Evolutionary conservation across 192 early-diverging fungal genomes (phyloP).

Genomic region (Thamnidium elegans): DNA sequence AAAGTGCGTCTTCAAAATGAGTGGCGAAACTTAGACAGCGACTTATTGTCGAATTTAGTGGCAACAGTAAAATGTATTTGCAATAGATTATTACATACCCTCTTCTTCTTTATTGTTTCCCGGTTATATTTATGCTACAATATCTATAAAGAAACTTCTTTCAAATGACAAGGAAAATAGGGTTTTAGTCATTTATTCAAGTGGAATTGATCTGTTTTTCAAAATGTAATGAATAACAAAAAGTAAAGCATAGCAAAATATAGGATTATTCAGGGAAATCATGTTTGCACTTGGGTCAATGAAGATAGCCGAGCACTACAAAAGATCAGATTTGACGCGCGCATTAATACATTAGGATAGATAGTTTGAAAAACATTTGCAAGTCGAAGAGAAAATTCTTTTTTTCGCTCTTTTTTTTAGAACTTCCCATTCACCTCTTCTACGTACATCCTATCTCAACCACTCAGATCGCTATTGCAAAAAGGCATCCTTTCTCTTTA

Average conservation of each 20-base stretch:
- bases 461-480: too few species aligned
- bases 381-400: too few species aligned
- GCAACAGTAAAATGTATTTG: constrained; percentile 13
- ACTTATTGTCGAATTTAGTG: too few species aligned
- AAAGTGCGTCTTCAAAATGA: too few species aligned
- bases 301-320: neutral
- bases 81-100: constrained; percentile 1
- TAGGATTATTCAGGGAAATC: neutral
- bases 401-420: too few species aligned
- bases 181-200: neutral
- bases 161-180: neutral
- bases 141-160: neutral
- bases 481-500: too few species aligned
- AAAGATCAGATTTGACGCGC: neutral
- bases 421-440: too few species aligned
- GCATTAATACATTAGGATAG: too few species aligned
- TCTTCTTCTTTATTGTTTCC: neutral
- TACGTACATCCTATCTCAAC: too few species aligned
- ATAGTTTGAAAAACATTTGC: too few species aligned
- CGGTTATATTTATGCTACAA: constrained; percentile 1
- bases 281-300: neutral
- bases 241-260: neutral
- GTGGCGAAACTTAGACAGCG: too few species aligned
- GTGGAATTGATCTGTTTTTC: neutral
- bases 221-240: neutral